phyloP scores from a whole-genome alignment of 2,329 filamentous ascomycete genomes.

The Lasiodiplodia gonubiensis region DNA sequence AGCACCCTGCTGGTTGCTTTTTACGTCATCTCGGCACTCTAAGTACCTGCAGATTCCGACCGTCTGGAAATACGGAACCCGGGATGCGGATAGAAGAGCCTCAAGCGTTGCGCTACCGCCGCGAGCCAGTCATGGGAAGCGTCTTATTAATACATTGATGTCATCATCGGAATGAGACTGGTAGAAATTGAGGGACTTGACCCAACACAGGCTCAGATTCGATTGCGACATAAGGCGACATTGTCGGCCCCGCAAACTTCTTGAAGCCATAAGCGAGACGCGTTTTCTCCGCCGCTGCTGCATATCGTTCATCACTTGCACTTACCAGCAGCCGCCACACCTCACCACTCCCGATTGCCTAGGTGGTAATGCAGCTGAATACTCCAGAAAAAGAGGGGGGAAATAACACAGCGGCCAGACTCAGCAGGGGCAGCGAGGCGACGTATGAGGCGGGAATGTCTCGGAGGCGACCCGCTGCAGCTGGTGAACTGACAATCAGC shows the following conservation, averaged over 20 bases:
- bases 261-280: neutral
- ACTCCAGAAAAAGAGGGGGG: no score
- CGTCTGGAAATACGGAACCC: neutral
- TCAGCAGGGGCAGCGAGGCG: no score
- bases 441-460: no score
- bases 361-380: no score
- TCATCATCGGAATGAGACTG: neutral
- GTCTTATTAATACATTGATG: neutral
- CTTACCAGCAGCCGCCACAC: no score
- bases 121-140: neutral
- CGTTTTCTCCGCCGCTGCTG: no score
- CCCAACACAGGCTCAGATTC: neutral
- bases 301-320: no score
- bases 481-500: no score
- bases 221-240: neutral
- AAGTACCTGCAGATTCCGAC: neutral
- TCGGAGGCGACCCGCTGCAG: no score
- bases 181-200: neutral
- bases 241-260: constrained; percentile 14
- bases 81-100: neutral
- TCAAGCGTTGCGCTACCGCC: neutral
- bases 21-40: neutral
- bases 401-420: no score
- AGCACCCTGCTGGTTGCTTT: neutral
- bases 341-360: no score